Evolutionary conservation across 805 yeast genomes (phyloP), one percentile per base, ranked within the genome.

Genomic region (Danielozyma ontarioensis): DNA sequence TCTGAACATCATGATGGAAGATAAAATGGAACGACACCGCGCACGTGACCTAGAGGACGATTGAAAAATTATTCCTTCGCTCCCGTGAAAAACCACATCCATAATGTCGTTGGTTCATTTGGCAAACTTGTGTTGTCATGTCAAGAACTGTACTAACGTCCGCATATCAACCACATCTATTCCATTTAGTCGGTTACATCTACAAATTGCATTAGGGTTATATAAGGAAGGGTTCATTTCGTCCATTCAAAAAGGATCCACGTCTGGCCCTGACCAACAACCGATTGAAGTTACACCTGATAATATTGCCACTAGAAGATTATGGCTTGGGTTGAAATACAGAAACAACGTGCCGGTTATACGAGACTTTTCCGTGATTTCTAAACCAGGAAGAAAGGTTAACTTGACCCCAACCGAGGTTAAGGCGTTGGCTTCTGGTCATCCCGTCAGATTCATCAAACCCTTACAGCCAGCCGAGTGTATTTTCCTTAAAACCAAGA

Each of bases 251-350:
- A 76, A 85, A 50, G 98, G 98, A 3, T 83, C 90, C 6, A 66
- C 76, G 2, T 55, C 72, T 7, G 96, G 96, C 1, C 97, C 98
- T 11, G 97, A 93, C 56, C 54, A 64, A 28, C 65, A 64, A 2
- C 82, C 89, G 1, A 78, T 77, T 3, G 88, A 82, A 27, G 83
- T 78, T 15, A 88, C 97, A 0, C 88, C 83, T 22, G 95, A 85
- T 53, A 89, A 90, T 53, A 76, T 93, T 19, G 61, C 95, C 13
- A 74, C 89, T 1, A 78, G 97, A 51, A 73, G 95, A 46, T 70
- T 93, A 32, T 93, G 98, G 98, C 58, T 93, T 14, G 94, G 89
- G 2, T 67, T 93, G 55, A 93, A 93, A 57, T 93, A 93, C 58
- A 76, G 90, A 52, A 76, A 86, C 43, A 77, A 81, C 51, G 67